Evolutionary conservation across 495 filamentous ascomycete genomes (phyloP), one percentile per base, ranked within the genome.

Genomic region (Aspergillus diversus): DNA sequence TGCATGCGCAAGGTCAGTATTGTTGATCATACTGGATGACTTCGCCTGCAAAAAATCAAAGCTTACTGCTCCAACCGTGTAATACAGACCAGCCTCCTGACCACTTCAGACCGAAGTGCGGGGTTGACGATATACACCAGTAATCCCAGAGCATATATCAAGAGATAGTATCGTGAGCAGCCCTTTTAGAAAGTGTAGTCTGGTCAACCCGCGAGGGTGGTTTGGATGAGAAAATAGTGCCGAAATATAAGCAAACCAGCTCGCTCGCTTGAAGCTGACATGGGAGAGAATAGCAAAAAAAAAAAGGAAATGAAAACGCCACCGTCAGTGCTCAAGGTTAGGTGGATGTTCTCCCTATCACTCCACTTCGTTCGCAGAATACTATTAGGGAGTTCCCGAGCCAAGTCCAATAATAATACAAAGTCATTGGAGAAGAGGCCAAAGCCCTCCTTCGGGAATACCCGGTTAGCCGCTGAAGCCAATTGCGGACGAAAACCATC

Each of bases 351-450:
- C 51, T 54, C 27, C 50, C 51, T 54, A 34, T 54, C 51, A 34
- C 46, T 46, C 60, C 53, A 62, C 51, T 56, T 37, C 53, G 60
- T 63, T 63, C 53, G 60, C 60, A 63, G 60, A 27, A 63, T 51
- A 12, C 32, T 7, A 52, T 34, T 54, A 52, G 46, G 54, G 46
- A 13, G 53, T 57, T 63, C 60, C 53, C 60, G 51, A 16, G 8
- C 15, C 43, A 50, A 51, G 53, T 13, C 53, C 53, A 63, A 51
- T 57, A 51, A 33, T 33, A 63, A 63, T 46, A 56, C 43, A 53
- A 57, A 17, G 7, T 51, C 21, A 13, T 39, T 39, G 37, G 8
- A 11, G n/a, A 4, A 43, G 11, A 54, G 60, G 31, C 60, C 47
- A 57, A 9, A 54, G 51, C 51, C 27, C 50, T 27, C 17, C 12